Base-by-base conservation (phyloP, 768 basidiomycete species). In the Serendipita sp. region DNA sequence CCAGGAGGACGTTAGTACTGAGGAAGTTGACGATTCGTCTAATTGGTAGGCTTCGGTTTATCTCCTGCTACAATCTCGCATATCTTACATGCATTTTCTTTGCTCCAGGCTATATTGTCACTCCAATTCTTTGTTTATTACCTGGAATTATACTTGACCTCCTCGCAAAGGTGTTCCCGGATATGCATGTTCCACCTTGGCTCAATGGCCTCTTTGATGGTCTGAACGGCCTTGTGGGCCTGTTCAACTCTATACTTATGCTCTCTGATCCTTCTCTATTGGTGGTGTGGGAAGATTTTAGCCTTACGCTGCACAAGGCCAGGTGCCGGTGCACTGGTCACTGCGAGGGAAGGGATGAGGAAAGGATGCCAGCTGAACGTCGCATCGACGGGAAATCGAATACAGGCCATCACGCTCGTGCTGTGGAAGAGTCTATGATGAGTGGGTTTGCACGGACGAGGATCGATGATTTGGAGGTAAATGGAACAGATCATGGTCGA, bases 231-330 rank as follows among this genome's bases (percentile, higher is more conserved):
- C 56, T 60, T 10, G 34, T 60, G 18, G 56, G 56, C 30, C 56
- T 60, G 28, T 60, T 60, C 56, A 60, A 60, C 56, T 60, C 56
- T 60, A 32, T 60, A 10, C 56, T 60, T n/a, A 60, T 60, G 56
- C 56, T 60, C 30, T 60, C 56, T 4, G 56, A 60, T 37, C 56
- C 56, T 10, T 32, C 56, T 4, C 30, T 60, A 10, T n/a, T 60
- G 16, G 56, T 30, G 28, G 56, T 60, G n/a, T 60, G 56, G 56
- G 34, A 38, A 4, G 56, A 60, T n/a, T 7, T 41, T 41, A 41
- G 41, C 13, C 13, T 5, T 41, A 41, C 41, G 13, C 13, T 41
- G 41, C 41, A 13, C 13, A 41, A 41, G 13, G 13, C 41, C 41
- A 41, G 13, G 13, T 41, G 7, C 13, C 41, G 41, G 13, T 5